Percentiles rank a stretch among this genome's conserved stretches.
These are phyloP conservation scores for Clathrospora elynae DNA, from an alignment of 2,329 filamentous ascomycete genomes.

Conservation along the genomic window DNA sequence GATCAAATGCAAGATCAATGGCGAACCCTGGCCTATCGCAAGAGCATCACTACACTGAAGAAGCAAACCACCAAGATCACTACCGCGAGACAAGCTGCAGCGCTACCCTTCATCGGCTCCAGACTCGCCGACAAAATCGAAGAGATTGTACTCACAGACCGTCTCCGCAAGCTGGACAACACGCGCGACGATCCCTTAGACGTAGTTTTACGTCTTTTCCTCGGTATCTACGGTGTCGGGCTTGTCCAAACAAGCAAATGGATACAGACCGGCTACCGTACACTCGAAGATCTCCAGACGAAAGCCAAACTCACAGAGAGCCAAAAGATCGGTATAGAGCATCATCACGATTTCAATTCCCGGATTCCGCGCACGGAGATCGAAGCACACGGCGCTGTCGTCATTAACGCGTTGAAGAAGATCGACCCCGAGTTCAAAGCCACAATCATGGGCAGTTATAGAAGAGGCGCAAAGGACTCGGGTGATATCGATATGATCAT, in stretches of 20 bases:
- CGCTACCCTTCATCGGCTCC: slow-evolving; percentile 70
- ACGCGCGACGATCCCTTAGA: slow-evolving; percentile 70
- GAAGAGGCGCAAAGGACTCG: slow-evolving; percentile 73
- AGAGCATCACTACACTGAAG: slow-evolving; percentile 73
- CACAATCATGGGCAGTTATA: slow-evolving; percentile 82
- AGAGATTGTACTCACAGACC: slow-evolving; percentile 79
- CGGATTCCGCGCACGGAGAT: slow-evolving; percentile 82
- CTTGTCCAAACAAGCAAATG: slow-evolving; percentile 72
- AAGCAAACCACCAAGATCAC: slow-evolving; percentile 67
- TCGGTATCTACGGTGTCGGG: slow-evolving; percentile 80
- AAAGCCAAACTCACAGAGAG: slow-evolving; percentile 67
- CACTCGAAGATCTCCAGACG: slow-evolving; percentile 71
- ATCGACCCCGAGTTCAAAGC: slow-evolving; percentile 70
- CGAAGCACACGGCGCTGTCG: slow-evolving; percentile 67
- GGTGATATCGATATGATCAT: slow-evolving; percentile 87
- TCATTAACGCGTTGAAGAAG: slow-evolving; percentile 62
- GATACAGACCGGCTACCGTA: slow-evolving; percentile 75
- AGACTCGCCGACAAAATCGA: slow-evolving; percentile 84
- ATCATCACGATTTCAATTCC: slow-evolving; percentile 76
- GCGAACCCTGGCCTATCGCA: slow-evolving; percentile 76
- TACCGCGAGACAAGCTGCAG: slow-evolving; percentile 71
- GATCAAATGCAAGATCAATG: slow-evolving; percentile 75
- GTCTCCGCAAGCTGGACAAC: slow-evolving; percentile 72
- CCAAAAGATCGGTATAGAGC: slow-evolving; percentile 77
- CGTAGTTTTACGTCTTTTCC: slow-evolving; percentile 68